Conservation (phyloP, 352 stramenopile genomes). For the Globisporangium cederbergense region DNA sequence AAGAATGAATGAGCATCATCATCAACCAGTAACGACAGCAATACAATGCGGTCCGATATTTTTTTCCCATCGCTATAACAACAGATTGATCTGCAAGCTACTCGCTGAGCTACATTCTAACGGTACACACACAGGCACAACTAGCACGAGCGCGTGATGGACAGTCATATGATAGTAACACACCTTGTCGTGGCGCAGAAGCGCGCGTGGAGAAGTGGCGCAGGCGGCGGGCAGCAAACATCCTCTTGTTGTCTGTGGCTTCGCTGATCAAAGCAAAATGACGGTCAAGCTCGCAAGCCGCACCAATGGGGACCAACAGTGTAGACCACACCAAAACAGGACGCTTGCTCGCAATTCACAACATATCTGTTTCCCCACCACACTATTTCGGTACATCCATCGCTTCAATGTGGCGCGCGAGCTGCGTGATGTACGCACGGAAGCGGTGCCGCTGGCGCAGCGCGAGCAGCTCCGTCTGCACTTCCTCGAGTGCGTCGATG, state of each 20-base stretch:
- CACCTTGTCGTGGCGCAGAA: slow-evolving; percentile 38
- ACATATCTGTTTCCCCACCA: background rate
- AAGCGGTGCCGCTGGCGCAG: slow-evolving; percentile 58
- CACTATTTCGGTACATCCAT: slow-evolving; percentile 8
- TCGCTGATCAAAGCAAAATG: slow-evolving; percentile 14
- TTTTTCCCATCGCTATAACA: background rate
- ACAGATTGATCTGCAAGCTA: background rate
- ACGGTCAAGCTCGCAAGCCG: background rate
- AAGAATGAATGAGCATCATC: background rate
- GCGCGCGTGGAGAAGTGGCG: slow-evolving; percentile 36
- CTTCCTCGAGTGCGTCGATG: slow-evolving; percentile 23
- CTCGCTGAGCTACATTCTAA: background rate
- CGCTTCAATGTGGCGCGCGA: slow-evolving; percentile 18
- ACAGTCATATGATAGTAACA: background rate
- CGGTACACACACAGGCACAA: background rate
- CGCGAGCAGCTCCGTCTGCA: slow-evolving; percentile 32
- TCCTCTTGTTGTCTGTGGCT: slow-evolving; percentile 12
- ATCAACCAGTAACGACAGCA: background rate
- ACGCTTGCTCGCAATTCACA: background rate
- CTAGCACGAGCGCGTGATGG: background rate
- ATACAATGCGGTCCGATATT: background rate
- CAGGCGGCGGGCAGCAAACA: slow-evolving; percentile 34
- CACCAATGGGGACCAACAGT: background rate
- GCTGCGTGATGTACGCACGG: slow-evolving; percentile 39
- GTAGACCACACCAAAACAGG: slow-evolving; percentile 1